These are phyloP conservation scores for Colletotrichum sp. DNA, from an alignment of 2,329 filamentous ascomycete species.

Conservation along the genomic window DNA sequence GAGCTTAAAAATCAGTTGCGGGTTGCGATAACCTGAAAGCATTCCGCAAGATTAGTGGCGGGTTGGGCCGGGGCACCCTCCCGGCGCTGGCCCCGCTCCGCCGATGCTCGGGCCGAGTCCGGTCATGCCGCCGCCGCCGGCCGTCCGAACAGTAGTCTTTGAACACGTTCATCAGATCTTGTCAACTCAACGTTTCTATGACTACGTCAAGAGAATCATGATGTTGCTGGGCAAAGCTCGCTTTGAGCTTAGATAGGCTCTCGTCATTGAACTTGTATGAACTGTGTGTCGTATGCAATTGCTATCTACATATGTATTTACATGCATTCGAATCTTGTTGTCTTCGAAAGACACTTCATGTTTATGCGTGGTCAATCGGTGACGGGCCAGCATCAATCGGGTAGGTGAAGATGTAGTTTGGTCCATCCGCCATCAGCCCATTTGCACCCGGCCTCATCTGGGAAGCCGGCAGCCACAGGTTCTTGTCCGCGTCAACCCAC, in stretches of 20 bases:
- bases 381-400: background rate
- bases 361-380: background rate
- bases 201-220: background rate
- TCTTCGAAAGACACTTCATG: rapidly evolving
- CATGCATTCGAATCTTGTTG: background rate
- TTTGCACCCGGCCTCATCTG: background rate
- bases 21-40: background rate
- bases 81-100: background rate
- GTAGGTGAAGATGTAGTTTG: background rate
- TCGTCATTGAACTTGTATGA: background rate
- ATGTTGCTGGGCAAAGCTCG: too few relatives aligned
- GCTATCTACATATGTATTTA: background rate
- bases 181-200: background rate
- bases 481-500: background rate
- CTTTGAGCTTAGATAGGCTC: too few relatives aligned
- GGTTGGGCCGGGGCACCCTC: background rate
- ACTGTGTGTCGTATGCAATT: background rate
- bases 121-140: background rate
- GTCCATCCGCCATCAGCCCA: background rate
- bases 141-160: background rate
- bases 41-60: background rate
- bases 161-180: background rate
- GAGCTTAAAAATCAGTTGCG: background rate
- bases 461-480: background rate
- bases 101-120: background rate